Evolutionary conservation across 345 rosid species (phyloP).

Genomic region (Eutrema yunnanense): DNA sequence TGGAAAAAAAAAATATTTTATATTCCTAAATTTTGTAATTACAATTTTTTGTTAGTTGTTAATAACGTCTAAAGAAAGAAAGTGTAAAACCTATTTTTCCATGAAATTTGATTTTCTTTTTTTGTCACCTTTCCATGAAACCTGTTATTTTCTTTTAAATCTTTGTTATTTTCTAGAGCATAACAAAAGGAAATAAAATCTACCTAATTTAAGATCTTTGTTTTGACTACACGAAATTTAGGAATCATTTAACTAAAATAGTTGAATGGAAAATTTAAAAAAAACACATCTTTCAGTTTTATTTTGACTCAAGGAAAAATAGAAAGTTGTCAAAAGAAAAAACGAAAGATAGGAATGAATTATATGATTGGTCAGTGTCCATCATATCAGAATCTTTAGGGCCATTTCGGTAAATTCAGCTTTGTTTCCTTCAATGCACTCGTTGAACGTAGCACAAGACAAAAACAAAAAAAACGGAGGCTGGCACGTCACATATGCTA

Average conservation of each 20-base stretch:
- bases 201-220: slow-evolving; percentile 6
- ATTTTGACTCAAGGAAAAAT: neutral
- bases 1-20: neutral
- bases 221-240: slow-evolving; percentile 5
- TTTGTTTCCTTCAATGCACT: neutral
- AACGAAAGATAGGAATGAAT: neutral
- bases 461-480: neutral
- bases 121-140: neutral
- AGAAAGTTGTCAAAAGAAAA: neutral
- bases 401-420: neutral
- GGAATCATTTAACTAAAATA: slow-evolving; percentile 10
- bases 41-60: neutral
- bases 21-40: neutral
- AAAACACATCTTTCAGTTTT: neutral
- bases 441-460: neutral
- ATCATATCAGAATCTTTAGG: slow-evolving; percentile 3
- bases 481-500: slow-evolving; percentile 1
- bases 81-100: neutral
- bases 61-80: neutral
- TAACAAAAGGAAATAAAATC: slow-evolving; percentile 10
- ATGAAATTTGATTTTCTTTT: neutral
- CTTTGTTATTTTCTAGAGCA: neutral
- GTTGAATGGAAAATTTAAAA: neutral
- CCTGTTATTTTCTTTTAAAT: neutral
- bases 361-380: slow-evolving; percentile 11